phyloP scores from a whole-genome alignment of 1,284 basidiomycete genomes.

The Microbotryomycetes sp. region DNA sequence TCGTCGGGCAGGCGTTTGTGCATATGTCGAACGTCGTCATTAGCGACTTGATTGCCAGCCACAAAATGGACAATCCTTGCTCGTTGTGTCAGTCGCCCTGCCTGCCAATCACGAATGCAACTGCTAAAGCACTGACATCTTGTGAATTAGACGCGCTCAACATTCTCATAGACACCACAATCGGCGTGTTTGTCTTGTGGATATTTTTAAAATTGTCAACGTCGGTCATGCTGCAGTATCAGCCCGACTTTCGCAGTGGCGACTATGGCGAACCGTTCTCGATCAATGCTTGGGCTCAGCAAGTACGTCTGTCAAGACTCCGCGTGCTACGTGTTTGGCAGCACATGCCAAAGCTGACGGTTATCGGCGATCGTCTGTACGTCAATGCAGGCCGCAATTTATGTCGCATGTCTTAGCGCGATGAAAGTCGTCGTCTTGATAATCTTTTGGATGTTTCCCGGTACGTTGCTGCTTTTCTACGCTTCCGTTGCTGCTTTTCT shows the following conservation, averaged over 20 bases:
- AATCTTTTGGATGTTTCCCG: slow-evolving; percentile 54
- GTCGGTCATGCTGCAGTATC: slow-evolving; percentile 57
- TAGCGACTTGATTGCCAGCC: slow-evolving; percentile 52
- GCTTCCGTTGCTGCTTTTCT: slow-evolving; percentile 2
- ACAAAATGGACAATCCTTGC: slow-evolving; percentile 65
- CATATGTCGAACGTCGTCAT: slow-evolving; percentile 81
- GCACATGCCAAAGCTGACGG: neutral
- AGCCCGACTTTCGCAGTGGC: slow-evolving; percentile 69
- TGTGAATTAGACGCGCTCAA: slow-evolving; percentile 72
- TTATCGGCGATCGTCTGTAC: neutral
- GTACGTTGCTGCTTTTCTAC: neutral
- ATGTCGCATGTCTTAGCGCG: slow-evolving; percentile 70
- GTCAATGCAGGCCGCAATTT: slow-evolving; percentile 70
- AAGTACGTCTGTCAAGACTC: neutral
- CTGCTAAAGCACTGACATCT: neutral
- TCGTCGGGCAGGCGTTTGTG: slow-evolving; percentile 83
- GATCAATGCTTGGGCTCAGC: slow-evolving; percentile 26
- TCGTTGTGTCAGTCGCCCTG: slow-evolving; percentile 47
- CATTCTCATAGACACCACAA: slow-evolving; percentile 86
- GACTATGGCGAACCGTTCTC: slow-evolving; percentile 73
- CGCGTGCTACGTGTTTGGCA: slow-evolving; percentile 6
- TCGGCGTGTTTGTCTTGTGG: slow-evolving; percentile 83
- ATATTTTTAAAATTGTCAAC: slow-evolving; percentile 64
- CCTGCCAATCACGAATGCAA: neutral
- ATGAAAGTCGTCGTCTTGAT: slow-evolving; percentile 85